A percentile compares a stretch with the other conserved stretches of the same genome.
Conservation (phyloP, 2,329 filamentous ascomycete species). For the Penicillium sp. region DNA sequence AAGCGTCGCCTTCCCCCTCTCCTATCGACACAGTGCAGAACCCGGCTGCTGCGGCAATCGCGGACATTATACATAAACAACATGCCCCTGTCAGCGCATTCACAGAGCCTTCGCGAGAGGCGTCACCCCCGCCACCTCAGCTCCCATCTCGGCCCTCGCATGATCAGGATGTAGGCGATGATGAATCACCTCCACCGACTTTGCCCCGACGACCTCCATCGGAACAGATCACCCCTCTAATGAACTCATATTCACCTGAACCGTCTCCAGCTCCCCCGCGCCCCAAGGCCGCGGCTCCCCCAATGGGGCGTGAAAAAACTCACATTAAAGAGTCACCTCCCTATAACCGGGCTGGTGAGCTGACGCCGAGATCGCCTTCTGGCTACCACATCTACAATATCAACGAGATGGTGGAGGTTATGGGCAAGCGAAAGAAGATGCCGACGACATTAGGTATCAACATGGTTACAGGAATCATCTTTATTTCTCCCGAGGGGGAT, state of each 20-base stretch:
- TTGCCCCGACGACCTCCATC: constrained; percentile 65
- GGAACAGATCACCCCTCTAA: constrained; percentile 53
- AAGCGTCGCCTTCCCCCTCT: constrained; percentile 27
- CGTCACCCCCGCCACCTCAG: constrained; percentile 37
- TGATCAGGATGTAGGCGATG: constrained; percentile 63
- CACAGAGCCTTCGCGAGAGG: constrained; percentile 27
- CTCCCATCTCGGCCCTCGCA: constrained; percentile 53
- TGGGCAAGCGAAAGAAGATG: constrained; percentile 98
- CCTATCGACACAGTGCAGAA: constrained; percentile 49
- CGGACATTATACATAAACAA: constrained; percentile 46
- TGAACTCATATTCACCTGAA: constrained; percentile 59
- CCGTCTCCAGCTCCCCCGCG: constrained; percentile 47
- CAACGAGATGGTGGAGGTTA: constrained; percentile 94
- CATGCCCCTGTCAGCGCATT: constrained; percentile 33
- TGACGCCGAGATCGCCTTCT: constrained; percentile 63
- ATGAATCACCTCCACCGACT: constrained; percentile 41
- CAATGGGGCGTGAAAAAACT: constrained; percentile 39
- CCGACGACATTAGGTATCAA: constrained; percentile 96
- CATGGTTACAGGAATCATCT: constrained; percentile 79
- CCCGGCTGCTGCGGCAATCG: constrained; percentile 59
- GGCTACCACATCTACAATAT: constrained; percentile 96
- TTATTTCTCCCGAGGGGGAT: constrained; percentile 84
- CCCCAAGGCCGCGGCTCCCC: constrained; percentile 15
- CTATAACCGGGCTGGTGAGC: constrained; percentile 52
- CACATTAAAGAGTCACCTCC: constrained; percentile 55